Percentiles rank a stretch among this genome's conserved stretches.
These are phyloP conservation scores for Eucalyptus shirleyi DNA, from an alignment of 345 rosid genomes.

Conservation along the genomic window DNA sequence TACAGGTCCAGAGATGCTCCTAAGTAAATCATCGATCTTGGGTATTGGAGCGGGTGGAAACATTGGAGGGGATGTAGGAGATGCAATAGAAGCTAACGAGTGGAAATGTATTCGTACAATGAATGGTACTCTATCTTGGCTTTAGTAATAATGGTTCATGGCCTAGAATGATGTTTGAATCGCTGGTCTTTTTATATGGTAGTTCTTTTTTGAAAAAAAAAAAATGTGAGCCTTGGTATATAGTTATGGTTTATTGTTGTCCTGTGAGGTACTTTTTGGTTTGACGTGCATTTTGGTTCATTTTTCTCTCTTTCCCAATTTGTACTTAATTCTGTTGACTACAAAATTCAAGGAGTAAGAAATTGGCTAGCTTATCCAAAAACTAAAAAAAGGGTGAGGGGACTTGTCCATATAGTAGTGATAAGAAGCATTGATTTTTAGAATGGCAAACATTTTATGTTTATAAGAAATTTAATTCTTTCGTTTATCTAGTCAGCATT, in stretches of 20 bases:
- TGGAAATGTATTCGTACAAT: slow-evolving; percentile 91
- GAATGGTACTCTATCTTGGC: slow-evolving; percentile 36
- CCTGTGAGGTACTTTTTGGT: background rate
- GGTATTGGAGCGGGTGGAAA: slow-evolving; percentile 24
- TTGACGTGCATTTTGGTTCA: background rate
- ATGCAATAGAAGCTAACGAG: slow-evolving; percentile 74
- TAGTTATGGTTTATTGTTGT: background rate
- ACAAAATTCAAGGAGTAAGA: background rate
- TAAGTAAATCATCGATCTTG: slow-evolving; percentile 61
- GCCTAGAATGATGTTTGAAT: background rate
- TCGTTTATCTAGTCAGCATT: background rate
- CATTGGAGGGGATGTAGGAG: slow-evolving; percentile 63
- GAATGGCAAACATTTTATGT: background rate
- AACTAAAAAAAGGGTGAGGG: background rate
- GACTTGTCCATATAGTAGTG: background rate
- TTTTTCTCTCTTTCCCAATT: background rate
- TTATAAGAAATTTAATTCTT: background rate
- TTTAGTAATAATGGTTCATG: background rate
- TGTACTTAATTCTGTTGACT: background rate
- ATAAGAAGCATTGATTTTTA: background rate
- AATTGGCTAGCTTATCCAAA: background rate
- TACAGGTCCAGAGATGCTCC: slow-evolving; percentile 80
- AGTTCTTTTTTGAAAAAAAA: background rate
- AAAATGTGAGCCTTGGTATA: background rate
- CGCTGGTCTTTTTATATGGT: background rate